Evolutionary conservation across 768 basidiomycete genomes (phyloP), one percentile per base, ranked within the genome.

Genomic region (Lyophyllum semitale): DNA sequence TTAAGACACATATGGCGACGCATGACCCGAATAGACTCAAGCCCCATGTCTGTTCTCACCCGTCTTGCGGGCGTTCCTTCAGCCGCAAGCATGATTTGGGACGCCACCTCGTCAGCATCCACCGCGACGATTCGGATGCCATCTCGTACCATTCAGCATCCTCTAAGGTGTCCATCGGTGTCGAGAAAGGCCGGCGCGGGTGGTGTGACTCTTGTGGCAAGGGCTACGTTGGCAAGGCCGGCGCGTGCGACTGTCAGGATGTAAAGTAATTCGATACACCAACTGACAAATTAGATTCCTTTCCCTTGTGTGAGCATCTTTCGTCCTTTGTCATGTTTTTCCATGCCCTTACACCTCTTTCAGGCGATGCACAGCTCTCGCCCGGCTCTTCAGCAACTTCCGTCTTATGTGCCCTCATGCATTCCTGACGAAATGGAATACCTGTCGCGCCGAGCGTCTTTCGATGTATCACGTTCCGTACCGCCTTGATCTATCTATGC

Each of bases 1-100:
- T 98, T 54, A 98, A 98, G 77, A 95, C 95, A 0, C 95, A 97
- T 70, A 87, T 91, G 82, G 89, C 89, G 23, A 98, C 95, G 3
- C 95, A 98, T 71, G 93, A 96, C 68, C 95, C 95, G 22, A 87
- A 92, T 70, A 82, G 95, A 57, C 74, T 88, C 47, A 98, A 96
- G 75, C 93, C 93, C 5, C 89, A 93, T 67, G 81, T 87, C 42
- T 98, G 95, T 71, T 89, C 88, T 40, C 91, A 96, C 71, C 77
- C 82, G 40, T 83, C 85, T 2, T 98, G 95, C 59, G 89, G 88
- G 30, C 87, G 95, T 51, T 92, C 92, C 18, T 98, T 98, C 73
- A 93, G 91, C 60, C 87, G 95, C 62, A 91, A 96, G 72, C 95
- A 98, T 67, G 95, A 98, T 66, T 76, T 98, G 8, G 92, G 92